These are phyloP conservation scores for Brassica nigra DNA, from an alignment of 345 rosid species.

Conservation along the genomic window DNA sequence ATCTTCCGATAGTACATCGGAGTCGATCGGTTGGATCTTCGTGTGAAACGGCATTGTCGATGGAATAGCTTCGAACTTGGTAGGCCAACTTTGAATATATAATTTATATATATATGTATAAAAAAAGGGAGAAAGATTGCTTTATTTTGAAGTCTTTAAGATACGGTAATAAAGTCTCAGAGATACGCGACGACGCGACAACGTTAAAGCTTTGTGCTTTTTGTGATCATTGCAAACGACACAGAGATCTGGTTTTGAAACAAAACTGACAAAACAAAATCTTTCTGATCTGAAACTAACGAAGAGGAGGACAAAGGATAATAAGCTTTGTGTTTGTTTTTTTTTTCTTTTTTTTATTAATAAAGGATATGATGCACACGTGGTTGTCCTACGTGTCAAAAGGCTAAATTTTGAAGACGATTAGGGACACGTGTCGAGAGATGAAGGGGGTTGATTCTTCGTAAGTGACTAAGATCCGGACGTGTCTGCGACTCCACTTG, in stretches of 20 bases:
- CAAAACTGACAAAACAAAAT: neutral
- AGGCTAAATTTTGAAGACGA: neutral
- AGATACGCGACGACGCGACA: slow-evolving; percentile 51
- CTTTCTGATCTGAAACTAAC: slow-evolving; percentile 15
- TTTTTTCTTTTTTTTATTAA: neutral
- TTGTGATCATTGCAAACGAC: slow-evolving; percentile 14
- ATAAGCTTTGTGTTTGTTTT: neutral
- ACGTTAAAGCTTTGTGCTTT: slow-evolving; percentile 38
- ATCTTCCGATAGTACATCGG: slow-evolving; percentile 43
- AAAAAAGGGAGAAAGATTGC: slow-evolving; percentile 33
- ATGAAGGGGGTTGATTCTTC: neutral
- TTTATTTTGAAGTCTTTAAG: slow-evolving; percentile 38
- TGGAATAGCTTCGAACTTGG: slow-evolving; percentile 67
- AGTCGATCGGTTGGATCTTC: slow-evolving; percentile 88
- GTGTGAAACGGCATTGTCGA: slow-evolving; percentile 53
- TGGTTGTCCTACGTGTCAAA: slow-evolving; percentile 33
- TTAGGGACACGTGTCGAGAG: slow-evolving; percentile 15
- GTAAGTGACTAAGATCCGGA: slow-evolving; percentile 22
- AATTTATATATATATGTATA: neutral
- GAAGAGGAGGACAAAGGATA: slow-evolving; percentile 3
- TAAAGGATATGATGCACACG: slow-evolving; percentile 34
- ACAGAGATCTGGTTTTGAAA: neutral
- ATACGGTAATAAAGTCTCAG: slow-evolving; percentile 45
- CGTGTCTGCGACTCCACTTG: slow-evolving; percentile 35
- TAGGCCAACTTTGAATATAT: slow-evolving; percentile 31